Conservation (phyloP, 2,329 filamentous ascomycete species). For the Orbilia oligospora region DNA sequence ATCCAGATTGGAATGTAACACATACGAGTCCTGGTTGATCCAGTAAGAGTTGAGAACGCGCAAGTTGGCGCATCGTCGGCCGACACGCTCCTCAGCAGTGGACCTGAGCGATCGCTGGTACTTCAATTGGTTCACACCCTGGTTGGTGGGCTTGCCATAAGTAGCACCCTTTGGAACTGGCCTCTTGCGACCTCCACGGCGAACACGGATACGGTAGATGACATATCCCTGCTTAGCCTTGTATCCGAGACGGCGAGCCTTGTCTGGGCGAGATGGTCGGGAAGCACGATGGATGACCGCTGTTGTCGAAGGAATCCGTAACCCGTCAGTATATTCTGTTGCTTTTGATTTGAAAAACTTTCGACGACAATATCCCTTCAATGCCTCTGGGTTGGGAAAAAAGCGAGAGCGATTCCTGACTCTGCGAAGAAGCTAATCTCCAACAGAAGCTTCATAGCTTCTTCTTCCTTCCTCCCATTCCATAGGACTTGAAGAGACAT, state of each 20-base stretch:
- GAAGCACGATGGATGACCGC: slow-evolving; percentile 99
- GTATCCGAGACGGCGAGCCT: slow-evolving; percentile 99
- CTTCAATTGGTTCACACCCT: slow-evolving; percentile 99
- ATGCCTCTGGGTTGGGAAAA: slow-evolving; percentile 8
- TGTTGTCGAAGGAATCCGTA: slow-evolving; percentile 81
- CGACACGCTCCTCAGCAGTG: slow-evolving; percentile 99
- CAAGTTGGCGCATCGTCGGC: slow-evolving; percentile 98
- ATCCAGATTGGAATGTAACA: background rate
- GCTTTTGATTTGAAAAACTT: slow-evolving; percentile 5
- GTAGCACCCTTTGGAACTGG: slow-evolving; percentile 98
- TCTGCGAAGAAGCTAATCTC: background rate
- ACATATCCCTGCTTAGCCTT: slow-evolving; percentile 99
- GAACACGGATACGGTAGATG: slow-evolving; percentile 98
- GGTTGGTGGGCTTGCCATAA: slow-evolving; percentile 99
- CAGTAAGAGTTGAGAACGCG: slow-evolving; percentile 99
- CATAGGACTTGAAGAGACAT: slow-evolving; percentile 69
- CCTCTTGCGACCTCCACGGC: slow-evolving; percentile 98
- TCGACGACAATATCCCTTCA: slow-evolving; percentile 22
- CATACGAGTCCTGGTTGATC: slow-evolving; percentile 97
- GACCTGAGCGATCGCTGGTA: slow-evolving; percentile 99
- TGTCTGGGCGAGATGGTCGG: slow-evolving; percentile 97
- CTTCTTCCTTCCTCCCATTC: slow-evolving; percentile 69
- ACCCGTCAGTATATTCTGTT: slow-evolving; percentile 42
- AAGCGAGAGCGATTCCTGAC: slow-evolving; percentile 65
- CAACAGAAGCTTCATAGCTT: slow-evolving; percentile 73